Conservation (phyloP, 2,329 filamentous ascomycete species). For the Ambrosiella cleistominuta region DNA sequence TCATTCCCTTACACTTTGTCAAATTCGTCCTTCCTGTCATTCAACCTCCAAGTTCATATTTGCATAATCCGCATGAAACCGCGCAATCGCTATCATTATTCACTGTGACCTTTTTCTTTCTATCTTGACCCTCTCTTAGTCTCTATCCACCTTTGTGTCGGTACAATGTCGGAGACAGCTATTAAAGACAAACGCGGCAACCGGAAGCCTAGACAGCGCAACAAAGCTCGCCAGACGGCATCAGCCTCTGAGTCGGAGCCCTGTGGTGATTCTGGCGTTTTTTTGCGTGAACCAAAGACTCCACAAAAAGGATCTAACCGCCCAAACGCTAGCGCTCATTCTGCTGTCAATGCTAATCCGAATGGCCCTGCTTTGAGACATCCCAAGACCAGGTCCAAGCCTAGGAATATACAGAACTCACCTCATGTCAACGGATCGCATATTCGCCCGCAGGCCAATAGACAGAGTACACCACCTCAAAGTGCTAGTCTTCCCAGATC, state of each 20-base stretch:
- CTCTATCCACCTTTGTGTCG: not conserved
- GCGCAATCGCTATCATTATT: not conserved
- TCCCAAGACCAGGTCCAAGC: conserved; percentile 13
- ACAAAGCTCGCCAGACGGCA: conserved; percentile 26
- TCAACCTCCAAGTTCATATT: no score
- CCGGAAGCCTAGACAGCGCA: conserved; percentile 21
- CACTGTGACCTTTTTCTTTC: not conserved
- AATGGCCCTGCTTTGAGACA: conserved; percentile 13
- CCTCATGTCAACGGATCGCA: conserved; percentile 27
- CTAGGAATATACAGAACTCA: conserved; percentile 19
- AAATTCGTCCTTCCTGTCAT: not conserved
- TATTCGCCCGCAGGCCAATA: conserved; percentile 22
- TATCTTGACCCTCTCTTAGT: not conserved
- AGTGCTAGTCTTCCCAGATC: conserved; percentile 8
- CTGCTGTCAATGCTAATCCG: not conserved
- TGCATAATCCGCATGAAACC: no score
- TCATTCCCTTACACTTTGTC: not conserved
- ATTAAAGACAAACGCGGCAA: conserved; percentile 20
- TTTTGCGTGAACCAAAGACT: conserved; percentile 22
- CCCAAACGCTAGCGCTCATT: no score
- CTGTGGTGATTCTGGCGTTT: conserved; percentile 11
- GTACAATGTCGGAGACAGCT: not conserved
- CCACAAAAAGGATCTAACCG: conserved; percentile 25
- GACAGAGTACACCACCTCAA: conserved; percentile 11
- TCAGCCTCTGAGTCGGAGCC: conserved; percentile 42